Base-by-base conservation (phyloP, 306 rosid genomes). In the Dalbergia oliveri region DNA sequence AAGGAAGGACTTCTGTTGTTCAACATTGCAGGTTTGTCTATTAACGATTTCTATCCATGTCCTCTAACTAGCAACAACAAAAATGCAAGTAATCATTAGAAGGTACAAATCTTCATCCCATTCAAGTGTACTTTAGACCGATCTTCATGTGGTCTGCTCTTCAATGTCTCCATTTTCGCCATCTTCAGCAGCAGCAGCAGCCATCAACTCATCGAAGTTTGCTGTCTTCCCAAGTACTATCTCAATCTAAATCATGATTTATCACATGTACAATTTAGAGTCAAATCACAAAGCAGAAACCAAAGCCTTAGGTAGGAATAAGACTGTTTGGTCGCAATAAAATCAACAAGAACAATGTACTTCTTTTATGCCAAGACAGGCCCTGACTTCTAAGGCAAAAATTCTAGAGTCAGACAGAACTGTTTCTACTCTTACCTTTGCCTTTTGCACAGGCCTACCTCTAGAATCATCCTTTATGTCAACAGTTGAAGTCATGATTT, bases 401-500 rank as follows among this genome's bases (percentile, higher is more conserved):
- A 72, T 63, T 81, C 7, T 18, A 54, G 16, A 33, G 61, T 19
- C 34, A 67, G 2, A 26, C 56, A 15, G 31, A 41, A 49, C 56
- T 8, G 21, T 18, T 47, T 31, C 6, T n/a, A 9, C 33, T 41
- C 74, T 76, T 81, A 92, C 97, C 97, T 92, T 92, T 31, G 97
- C 97, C 82, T 92, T 92, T 66, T 92, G 94, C 68, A 92, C 87
- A 31, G 93, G 94, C 75, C 94, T 76, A 49, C 94, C 94, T 79
- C 90, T 85, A 66, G 90, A 81, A 75, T 90, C 97, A 77, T 92
- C 97, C 88, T 87, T 88, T 83, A 92, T 90, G 71, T 90, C 93
- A 72, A 92, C 93, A 16, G 94, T 87, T 14, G 90, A 88, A 63
- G 97, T 92, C 84, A 51, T 71, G 60, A 92, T 89, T 86, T 82